These are phyloP conservation scores for Fusarium sp. DNA, from an alignment of 2,329 filamentous ascomycete species.

Conservation along the genomic window DNA sequence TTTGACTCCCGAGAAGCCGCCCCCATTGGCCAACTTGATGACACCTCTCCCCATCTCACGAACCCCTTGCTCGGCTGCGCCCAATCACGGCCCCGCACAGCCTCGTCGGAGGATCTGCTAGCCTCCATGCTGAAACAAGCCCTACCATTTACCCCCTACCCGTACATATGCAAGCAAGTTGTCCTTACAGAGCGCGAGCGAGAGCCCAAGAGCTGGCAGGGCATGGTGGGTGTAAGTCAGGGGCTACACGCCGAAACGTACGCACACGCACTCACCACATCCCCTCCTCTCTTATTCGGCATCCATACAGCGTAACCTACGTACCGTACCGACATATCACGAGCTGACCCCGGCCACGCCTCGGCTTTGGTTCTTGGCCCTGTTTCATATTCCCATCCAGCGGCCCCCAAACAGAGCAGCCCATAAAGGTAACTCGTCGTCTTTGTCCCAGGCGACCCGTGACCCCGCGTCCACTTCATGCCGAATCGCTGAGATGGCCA, in stretches of 20 bases:
- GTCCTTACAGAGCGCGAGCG: not conserved
- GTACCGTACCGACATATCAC: slow-evolving; percentile 7
- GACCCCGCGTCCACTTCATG: not conserved
- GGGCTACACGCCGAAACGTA: slow-evolving; percentile 28
- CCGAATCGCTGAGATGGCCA: not conserved
- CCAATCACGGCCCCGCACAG: slow-evolving; percentile 36
- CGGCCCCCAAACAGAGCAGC: slow-evolving; percentile 7
- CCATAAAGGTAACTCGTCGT: not conserved
- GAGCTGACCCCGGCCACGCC: not conserved
- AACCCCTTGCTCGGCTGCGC: slow-evolving; percentile 9
- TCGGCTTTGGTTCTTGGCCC: slow-evolving; percentile 2
- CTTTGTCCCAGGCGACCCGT: not conserved
- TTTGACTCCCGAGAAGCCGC: slow-evolving; percentile 2
- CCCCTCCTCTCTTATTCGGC: not conserved
- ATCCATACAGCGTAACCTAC: not conserved
- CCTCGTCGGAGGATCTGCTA: slow-evolving; percentile 40
- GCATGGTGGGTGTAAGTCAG: slow-evolving; percentile 10
- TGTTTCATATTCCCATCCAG: slow-evolving; percentile 23
- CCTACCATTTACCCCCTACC: slow-evolving; percentile 39
- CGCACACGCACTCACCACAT: slow-evolving; percentile 11
- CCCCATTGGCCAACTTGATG: slow-evolving; percentile 28
- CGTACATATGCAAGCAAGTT: slow-evolving; percentile 33
- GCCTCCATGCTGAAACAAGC: slow-evolving; percentile 44
- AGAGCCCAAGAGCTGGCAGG: not conserved
- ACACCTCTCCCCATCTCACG: slow-evolving; percentile 23